Base-by-base conservation (phyloP, 108 stramenopile genomes). In the Bacterosira constricta region DNA sequence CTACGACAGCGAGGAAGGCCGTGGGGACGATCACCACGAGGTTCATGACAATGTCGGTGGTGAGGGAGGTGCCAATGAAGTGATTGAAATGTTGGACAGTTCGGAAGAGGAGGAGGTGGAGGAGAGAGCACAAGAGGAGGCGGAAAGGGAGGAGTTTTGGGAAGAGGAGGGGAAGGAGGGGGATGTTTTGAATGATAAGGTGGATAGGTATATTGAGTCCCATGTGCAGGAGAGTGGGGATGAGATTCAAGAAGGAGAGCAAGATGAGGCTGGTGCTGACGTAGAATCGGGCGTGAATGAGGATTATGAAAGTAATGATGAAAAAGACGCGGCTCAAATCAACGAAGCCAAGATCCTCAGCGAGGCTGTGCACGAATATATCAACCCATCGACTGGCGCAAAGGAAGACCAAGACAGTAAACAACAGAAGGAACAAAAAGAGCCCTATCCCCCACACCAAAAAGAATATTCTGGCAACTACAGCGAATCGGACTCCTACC, bases 401-500 rank as follows among this genome's bases (percentile, higher is more conserved):
- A 59, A 35, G 39, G 53, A 73, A 52, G 30, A n/a, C n/a, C n/a
- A n/a, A n/a, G n/a, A n/a, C n/a, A n/a, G n/a, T n/a, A n/a, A n/a
- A n/a, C n/a, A n/a, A 11, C 12, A 56, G 3, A 32, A 56, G 55
- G 55, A 56, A 18, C n/a, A 18, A 0, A 20, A n/a, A n/a, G 44
- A 44, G 3, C 26, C 68, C 11, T 69, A 63, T 37, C 62, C 71
- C n/a, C 59, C 30, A 29, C 60, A 72, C 39, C 50, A 64, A 26
- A 71, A 64, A 15, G 50, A 68, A 25, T 56, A 36, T 41, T 18
- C 54, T 13, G 79, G 72, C 39, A 80, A 80, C 26, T 73, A 73
- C 37, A 73, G 72, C 58, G 78, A 67, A 20, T 70, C 69, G 46
- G 79, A 73, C 57, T 71, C 73, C 49, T 73, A 80, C 36, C 71